Base-by-base conservation (phyloP, 495 filamentous ascomycete species). In the Podospora anserina region DNA sequence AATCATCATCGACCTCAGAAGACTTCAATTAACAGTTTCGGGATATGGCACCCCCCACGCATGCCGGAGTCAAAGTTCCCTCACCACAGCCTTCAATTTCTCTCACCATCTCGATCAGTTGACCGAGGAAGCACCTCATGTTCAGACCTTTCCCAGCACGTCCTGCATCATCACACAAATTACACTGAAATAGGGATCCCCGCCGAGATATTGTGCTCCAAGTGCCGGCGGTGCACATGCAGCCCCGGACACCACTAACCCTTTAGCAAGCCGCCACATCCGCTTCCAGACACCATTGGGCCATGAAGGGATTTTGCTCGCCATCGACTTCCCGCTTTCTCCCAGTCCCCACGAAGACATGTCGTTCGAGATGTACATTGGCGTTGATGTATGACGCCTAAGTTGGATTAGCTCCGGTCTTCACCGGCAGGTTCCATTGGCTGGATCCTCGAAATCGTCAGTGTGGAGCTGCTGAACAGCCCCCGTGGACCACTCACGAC, bases 401-500 rank as follows among this genome's bases (percentile, higher is more conserved):
- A 32, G 34, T 49, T 2, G 30, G 61, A 18, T n/a, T 63, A 63
- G 61, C 30, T 20, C 61, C 61, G 61, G 61, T 19, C 18, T 18
- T 39, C 15, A 49, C 28, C 61, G 61, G 30, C 27, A n/a, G 2
- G 16, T 16, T 19, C 61, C 18, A 63, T 63, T 63, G 61, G 61
- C 20, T 32, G 34, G 32, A 44, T 39, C 30, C 61, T 3, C 15
- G n/a, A 32, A 39, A 63, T 18, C 20, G 20, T 63, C 32, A 32
- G 34, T 44, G 61, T 63, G 61, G 61, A 63, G 61, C 61, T 63
- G 61, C 61, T 63, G 61, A 63, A 63, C 16, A 23, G 15, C n/a
- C 30, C 30, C 18, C 18, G 55, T 58, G 55, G 55, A n/a, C 26
- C 26, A 27, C 60, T 62, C 27, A 27, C 6, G 18, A 34, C 39